Conservation (phyloP, 2,329 filamentous ascomycete genomes). For the Pyrenochaeta sp. region DNA sequence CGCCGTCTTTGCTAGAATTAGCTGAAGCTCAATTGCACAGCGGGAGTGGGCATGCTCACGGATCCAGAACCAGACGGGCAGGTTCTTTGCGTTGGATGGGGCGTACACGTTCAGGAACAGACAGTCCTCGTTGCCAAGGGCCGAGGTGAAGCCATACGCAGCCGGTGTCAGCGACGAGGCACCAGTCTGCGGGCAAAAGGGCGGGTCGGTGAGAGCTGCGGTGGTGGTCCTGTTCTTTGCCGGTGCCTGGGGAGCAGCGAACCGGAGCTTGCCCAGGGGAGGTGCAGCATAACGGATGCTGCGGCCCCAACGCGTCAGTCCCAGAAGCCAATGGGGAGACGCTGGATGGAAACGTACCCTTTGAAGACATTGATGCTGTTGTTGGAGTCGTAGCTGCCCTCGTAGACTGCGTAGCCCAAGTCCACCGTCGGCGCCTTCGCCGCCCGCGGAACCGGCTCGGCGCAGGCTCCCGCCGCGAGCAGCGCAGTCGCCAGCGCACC, state of each 20-base stretch:
- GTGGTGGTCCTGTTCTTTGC: conserved; percentile 50
- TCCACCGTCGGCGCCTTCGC: conserved; percentile 37
- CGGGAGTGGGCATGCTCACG: conserved; percentile 39
- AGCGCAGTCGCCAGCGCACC: conserved; percentile 26
- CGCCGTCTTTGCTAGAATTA: conserved; percentile 48
- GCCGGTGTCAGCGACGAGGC: conserved; percentile 35
- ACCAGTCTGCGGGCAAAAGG: conserved; percentile 45
- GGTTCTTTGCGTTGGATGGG: conserved; percentile 53
- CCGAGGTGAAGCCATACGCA: conserved; percentile 42
- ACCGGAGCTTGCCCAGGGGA: conserved; percentile 61
- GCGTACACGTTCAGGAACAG: conserved; percentile 52
- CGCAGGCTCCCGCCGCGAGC: conserved; percentile 19
- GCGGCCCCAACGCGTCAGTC: conserved; percentile 36
- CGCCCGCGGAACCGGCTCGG: conserved; percentile 33
- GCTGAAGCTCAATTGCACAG: conserved; percentile 41
- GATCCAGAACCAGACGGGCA: conserved; percentile 66
- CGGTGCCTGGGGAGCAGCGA: conserved; percentile 60
- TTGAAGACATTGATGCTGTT: conserved; percentile 44
- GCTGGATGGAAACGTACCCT: conserved; percentile 25
- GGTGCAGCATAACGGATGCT: conserved; percentile 60
- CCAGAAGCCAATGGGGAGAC: not conserved
- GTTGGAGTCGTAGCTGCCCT: conserved; percentile 33
- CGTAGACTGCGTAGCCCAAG: conserved; percentile 43
- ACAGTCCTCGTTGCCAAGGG: conserved; percentile 51
- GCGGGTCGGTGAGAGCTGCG: conserved; percentile 55